phyloP scores from a whole-genome alignment of 2,329 filamentous ascomycete species.

The Graphilbum fragrans region DNA sequence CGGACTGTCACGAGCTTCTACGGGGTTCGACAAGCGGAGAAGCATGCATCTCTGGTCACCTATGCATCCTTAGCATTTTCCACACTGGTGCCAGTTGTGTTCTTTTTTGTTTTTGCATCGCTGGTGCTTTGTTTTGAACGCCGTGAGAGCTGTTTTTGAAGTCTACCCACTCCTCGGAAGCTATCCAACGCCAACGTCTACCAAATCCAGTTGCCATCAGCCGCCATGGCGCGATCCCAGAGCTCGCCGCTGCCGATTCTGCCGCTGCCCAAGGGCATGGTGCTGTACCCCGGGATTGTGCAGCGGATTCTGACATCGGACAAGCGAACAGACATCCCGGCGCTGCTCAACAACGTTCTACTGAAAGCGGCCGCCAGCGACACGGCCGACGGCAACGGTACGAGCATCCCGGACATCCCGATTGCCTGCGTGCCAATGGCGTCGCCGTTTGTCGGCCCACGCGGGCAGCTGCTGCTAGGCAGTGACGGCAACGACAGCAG shows the following conservation, averaged over 20 bases:
- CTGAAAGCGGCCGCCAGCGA: conserved; percentile 43
- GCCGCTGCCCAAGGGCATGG: conserved; percentile 65
- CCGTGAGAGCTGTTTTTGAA: neutral
- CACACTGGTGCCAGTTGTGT: neutral
- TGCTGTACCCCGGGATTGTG: conserved; percentile 76
- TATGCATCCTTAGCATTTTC: neutral
- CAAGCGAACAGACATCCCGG: conserved; percentile 74
- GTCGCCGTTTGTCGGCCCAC: conserved; percentile 59
- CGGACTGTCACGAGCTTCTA: conserved; percentile 1
- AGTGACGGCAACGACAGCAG: conserved; percentile 37
- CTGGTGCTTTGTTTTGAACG: neutral
- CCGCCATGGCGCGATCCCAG: conserved; percentile 21
- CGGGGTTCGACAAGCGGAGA: neutral
- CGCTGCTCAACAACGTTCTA: conserved; percentile 79
- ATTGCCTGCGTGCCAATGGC: conserved; percentile 81
- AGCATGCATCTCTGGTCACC: neutral
- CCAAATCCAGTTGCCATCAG: neutral
- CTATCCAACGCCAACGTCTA: neutral
- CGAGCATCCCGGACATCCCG: conserved; percentile 55
- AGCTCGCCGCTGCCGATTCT: conserved; percentile 58
- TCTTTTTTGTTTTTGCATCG: neutral
- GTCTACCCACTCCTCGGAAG: neutral
- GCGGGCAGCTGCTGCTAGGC: conserved; percentile 66
- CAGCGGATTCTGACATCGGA: conserved; percentile 72
- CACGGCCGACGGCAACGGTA: conserved; percentile 51